Evolutionary conservation across 495 filamentous ascomycete genomes (phyloP), one percentile per base, ranked within the genome.

Genomic region (Xylaria cubensis): DNA sequence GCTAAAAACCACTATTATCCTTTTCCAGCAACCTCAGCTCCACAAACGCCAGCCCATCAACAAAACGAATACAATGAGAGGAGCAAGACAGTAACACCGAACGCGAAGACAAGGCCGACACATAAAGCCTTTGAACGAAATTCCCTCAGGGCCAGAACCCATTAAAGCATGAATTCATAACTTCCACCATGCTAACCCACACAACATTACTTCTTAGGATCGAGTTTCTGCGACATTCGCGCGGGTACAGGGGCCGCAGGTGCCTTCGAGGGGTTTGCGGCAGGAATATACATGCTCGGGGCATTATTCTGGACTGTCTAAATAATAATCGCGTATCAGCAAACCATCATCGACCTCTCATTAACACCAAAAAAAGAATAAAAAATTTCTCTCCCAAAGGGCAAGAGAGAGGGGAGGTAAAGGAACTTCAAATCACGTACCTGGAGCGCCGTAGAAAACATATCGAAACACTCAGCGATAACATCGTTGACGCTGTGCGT

Each of bases 291-390:
- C 4, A 74, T 73, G 19, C 80, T 82, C 21, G 84, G 84, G 69
- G 81, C 80, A 72, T 86, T 86, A 67, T 81, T 80, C 55, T 81
- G 74, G 19, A 86, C 84, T 3, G 82, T 84, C 64, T 66, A 17
- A 32, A 13, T 2, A 64, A 64, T 1, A 8, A 42, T 10, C 12
- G n/a, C 12, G 39, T n/a, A 36, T 39, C 41, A 48, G 44, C 9
- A 66, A 36, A n/a, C 3, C 46, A 8, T 19, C 10, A 32, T 9
- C n/a, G 10, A 46, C 9, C 5, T 5, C 15, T 6, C 46, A 15
- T 2, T 10, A 44, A 15, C 15, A 44, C 13, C 13, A 15, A 17
- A 46, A 46, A 4, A 13, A 46, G 42, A 17, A 46, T 5, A 3
- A 46, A 15, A 46, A 13, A 4, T 17, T 15, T 46, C 13, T 44